These are phyloP conservation scores for Talaromyces albobiverticillius DNA, from an alignment of 2,329 filamentous ascomycete genomes.

Conservation along the genomic window DNA sequence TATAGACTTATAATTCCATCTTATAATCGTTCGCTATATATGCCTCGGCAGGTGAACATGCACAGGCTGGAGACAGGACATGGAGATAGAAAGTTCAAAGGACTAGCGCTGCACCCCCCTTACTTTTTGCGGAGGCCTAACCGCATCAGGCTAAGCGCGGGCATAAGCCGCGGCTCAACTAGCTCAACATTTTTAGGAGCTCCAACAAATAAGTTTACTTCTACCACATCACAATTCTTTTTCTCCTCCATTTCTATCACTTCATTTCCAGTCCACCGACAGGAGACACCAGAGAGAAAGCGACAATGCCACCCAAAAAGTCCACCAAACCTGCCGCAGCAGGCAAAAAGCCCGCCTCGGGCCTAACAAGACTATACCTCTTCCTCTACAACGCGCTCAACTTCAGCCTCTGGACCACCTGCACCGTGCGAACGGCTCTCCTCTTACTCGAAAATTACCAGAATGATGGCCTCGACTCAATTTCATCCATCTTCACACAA, in stretches of 20 bases:
- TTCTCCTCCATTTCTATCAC: neutral
- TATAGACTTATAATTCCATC: too few species aligned
- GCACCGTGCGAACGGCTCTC: slow-evolving; percentile 67
- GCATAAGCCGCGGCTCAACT: neutral
- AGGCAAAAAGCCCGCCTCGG: slow-evolving; percentile 13
- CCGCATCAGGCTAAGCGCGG: neutral
- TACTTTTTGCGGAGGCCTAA: too few species aligned
- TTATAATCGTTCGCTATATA: too few species aligned
- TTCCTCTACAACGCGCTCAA: slow-evolving; percentile 81
- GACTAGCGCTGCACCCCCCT: too few species aligned
- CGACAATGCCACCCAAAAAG: slow-evolving; percentile 11
- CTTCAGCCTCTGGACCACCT: slow-evolving; percentile 71
- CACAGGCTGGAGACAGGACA: too few species aligned
- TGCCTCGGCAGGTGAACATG: too few species aligned
- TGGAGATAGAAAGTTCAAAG: too few species aligned
- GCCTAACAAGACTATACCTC: slow-evolving; percentile 57
- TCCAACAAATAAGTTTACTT: neutral
- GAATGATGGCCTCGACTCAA: slow-evolving; percentile 40
- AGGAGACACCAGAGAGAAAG: too few species aligned
- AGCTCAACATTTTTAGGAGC: neutral
- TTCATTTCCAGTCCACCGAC: too few species aligned
- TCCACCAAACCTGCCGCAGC: neutral
- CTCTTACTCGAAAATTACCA: slow-evolving; percentile 46
- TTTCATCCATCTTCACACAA: slow-evolving; percentile 46
- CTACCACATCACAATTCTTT: neutral